Base-by-base conservation (phyloP, 768 basidiomycete genomes). In the Hygrophorus pudorinus region DNA sequence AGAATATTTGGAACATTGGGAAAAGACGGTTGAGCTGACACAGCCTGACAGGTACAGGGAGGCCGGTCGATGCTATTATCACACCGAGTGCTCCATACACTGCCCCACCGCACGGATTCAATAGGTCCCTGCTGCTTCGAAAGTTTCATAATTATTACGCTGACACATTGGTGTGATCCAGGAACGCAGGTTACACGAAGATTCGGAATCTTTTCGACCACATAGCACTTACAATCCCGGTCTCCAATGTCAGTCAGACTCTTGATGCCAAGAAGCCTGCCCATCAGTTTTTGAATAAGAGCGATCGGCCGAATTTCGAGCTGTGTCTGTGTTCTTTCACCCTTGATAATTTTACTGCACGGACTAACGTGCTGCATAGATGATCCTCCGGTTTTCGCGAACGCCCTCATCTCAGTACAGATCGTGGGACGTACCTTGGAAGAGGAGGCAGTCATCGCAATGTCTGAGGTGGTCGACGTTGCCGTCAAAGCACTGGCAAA, bases 31-130 rank as follows among this genome's bases (percentile, higher is more conserved):
- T 9, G 48, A 43, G 0, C 38, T 52, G 12, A n/a, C n/a, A n/a
- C n/a, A n/a, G n/a, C n/a, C n/a, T n/a, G n/a, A 87, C 84, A 0
- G 75, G 73, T 0, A 88, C 83, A 0, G 82, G 80, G 1, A 62
- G 87, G 2, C 80, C 84, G 4, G 72, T 88, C 5, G 87, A 89
- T 55, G 85, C 80, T 1, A 75, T 90, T 51, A 79, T 89, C 29
- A 62, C 67, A 1, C 81, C 87, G 16, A 68, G 64, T 2, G 78
- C 79, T 2, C 69, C 82, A 1, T 78, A 65, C 53, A 61, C 70
- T 1, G 80, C 85, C 1, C 62, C 75, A 4, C 82, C 78, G 8
- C 85, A 85, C 53, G 83, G 82, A 11, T 56, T 56, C 38, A 72
- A 73, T 47, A 65, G 41, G 79, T 81, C 18, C 17, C 4, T 24